Evolutionary conservation across 176 grass and related monocot genomes (phyloP).

Genomic region (Oryza brachyantha): DNA sequence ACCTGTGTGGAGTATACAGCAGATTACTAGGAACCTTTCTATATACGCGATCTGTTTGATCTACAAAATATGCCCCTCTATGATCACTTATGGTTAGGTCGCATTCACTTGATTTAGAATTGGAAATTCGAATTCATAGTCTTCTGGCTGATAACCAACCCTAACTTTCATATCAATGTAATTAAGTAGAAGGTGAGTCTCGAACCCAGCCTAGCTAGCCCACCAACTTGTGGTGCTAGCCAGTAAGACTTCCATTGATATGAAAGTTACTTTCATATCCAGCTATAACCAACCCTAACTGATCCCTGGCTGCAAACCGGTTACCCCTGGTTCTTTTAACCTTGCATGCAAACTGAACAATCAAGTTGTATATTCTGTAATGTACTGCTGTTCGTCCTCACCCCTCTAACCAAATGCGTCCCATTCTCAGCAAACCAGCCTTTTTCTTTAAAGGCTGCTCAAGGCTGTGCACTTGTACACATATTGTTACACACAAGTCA

Average conservation of each 20-base stretch:
- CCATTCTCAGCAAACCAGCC: background rate
- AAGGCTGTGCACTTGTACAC: background rate
- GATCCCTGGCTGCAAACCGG: background rate
- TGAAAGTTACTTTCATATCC: too few relatives aligned
- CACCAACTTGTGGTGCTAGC: too few relatives aligned
- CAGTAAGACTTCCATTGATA: too few relatives aligned
- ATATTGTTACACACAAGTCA: conserved; percentile 23
- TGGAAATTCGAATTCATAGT: background rate
- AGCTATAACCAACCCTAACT: too few relatives aligned
- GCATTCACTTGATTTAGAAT: background rate
- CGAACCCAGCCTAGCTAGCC: too few relatives aligned
- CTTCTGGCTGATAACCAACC: background rate
- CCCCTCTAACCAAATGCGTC: background rate
- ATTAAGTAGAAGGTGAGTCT: too few relatives aligned
- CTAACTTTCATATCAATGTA: too few relatives aligned
- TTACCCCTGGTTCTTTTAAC: background rate
- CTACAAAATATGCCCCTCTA: background rate
- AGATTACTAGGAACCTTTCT: background rate
- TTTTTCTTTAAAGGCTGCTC: background rate
- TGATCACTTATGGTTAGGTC: background rate
- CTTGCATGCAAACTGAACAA: background rate
- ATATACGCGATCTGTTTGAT: conserved; percentile 3
- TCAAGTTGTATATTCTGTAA: background rate
- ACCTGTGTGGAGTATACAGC: background rate
- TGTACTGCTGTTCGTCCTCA: background rate